Conservation (phyloP, 176 grass and related monocot species). For the Triticum timopheevii region DNA sequence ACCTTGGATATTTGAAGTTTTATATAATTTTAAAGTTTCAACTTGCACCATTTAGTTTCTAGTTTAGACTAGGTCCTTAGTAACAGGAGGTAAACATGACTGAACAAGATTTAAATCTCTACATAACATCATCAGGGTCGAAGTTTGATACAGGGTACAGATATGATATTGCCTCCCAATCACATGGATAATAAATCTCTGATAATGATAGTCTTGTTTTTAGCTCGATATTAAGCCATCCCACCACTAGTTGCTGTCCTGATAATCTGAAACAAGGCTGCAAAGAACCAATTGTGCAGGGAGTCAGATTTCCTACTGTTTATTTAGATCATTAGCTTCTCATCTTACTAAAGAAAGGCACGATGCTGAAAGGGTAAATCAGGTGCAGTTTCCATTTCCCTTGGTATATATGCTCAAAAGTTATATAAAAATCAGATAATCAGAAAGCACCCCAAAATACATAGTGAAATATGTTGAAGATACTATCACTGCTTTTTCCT, state of each 20-base stretch:
- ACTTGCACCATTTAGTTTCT: conserved; percentile 18
- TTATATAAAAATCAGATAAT: background rate
- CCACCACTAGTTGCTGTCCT: conserved; percentile 48
- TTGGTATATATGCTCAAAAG: background rate
- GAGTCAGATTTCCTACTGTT: conserved; percentile 11
- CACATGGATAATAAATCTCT: background rate
- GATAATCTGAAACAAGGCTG: conserved; percentile 74
- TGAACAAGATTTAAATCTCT: background rate
- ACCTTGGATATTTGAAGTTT: background rate
- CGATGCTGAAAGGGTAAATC: background rate
- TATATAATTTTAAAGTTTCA: conserved; percentile 19
- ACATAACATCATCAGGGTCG: conserved; percentile 21
- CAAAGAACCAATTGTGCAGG: conserved; percentile 3
- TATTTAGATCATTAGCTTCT: background rate
- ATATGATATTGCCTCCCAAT: conserved; percentile 25
- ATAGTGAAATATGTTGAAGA: background rate
- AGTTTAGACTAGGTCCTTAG: background rate
- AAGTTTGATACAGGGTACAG: conserved; percentile 24
- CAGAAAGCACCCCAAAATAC: background rate
- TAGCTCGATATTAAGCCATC: conserved; percentile 34
- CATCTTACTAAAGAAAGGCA: background rate
- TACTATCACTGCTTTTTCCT: background rate
- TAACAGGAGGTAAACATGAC: background rate
- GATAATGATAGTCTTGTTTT: background rate
- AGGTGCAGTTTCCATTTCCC: background rate